These are phyloP conservation scores for Rhizodiscina lignyota DNA, from an alignment of 495 filamentous ascomycete genomes.

Conservation along the genomic window DNA sequence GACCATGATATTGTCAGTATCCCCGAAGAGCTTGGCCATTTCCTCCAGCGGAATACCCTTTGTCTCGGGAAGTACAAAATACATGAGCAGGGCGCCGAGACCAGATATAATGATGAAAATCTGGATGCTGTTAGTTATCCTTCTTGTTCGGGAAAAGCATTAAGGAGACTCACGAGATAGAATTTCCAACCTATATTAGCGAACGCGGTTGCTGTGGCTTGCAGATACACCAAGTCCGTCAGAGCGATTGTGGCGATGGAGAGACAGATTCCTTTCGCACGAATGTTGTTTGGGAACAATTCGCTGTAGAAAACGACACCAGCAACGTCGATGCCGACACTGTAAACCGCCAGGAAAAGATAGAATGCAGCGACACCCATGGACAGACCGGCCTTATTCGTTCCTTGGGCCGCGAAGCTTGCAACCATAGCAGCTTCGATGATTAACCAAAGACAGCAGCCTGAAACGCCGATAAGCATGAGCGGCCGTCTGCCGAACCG, in stretches of 20 bases:
- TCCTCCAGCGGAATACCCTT: constrained; percentile 7
- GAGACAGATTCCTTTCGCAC: background rate
- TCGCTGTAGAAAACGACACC: constrained; percentile 10
- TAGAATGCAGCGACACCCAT: constrained; percentile 9
- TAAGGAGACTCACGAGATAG: constrained; percentile 2
- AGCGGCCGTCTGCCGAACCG: constrained; percentile 13
- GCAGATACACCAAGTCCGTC: constrained; percentile 11
- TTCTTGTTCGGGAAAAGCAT: background rate
- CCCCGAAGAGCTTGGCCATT: constrained; percentile 13
- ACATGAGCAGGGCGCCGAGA: background rate
- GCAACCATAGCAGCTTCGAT: constrained; percentile 14
- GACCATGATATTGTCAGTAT: constrained; percentile 12
- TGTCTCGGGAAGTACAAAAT: constrained; percentile 6
- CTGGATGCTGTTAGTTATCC: background rate
- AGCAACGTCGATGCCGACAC: constrained; percentile 13
- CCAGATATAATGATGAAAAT: background rate
- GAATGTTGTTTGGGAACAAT: constrained; percentile 2
- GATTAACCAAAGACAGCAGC: constrained; percentile 10
- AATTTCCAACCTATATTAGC: constrained; percentile 6
- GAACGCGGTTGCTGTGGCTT: constrained; percentile 2
- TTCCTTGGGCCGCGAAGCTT: constrained; percentile 6
- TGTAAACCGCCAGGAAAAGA: constrained; percentile 10
- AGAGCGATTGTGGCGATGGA: constrained; percentile 3
- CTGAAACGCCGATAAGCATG: constrained; percentile 13
- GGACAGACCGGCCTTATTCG: constrained; percentile 9